Conservation (phyloP, 345 rosid species). For the Citrus reticulata region DNA sequence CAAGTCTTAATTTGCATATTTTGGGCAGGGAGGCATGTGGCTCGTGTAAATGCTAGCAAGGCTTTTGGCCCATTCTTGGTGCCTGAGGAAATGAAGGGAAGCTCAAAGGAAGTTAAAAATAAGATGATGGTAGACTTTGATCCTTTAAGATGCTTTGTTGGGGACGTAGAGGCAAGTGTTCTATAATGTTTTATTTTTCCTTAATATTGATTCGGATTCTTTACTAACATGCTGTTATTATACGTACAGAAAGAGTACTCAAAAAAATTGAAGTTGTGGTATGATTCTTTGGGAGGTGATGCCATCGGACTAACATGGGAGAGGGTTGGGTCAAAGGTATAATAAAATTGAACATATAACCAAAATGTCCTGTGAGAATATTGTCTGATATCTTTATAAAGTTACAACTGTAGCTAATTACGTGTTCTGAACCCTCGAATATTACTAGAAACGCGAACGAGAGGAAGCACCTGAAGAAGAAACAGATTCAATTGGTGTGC, state of each 20-base stretch:
- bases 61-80: slow-evolving; percentile 54
- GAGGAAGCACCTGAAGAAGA: slow-evolving; percentile 40
- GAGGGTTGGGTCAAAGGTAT: slow-evolving; percentile 57
- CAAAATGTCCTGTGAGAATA: neutral
- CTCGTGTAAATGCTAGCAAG: slow-evolving; percentile 61
- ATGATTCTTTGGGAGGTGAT: slow-evolving; percentile 84
- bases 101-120: slow-evolving; percentile 46
- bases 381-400: neutral
- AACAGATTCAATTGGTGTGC: slow-evolving; percentile 41
- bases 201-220: neutral
- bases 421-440: neutral
- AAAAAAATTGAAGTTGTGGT: slow-evolving; percentile 68
- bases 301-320: slow-evolving; percentile 85
- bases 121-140: slow-evolving; percentile 70
- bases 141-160: slow-evolving; percentile 63
- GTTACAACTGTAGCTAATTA: neutral
- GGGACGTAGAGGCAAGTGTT: slow-evolving; percentile 65
- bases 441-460: slow-evolving; percentile 61
- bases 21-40: slow-evolving; percentile 65
- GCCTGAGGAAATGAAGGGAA: slow-evolving; percentile 54
- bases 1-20: neutral
- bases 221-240: slow-evolving; percentile 5
- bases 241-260: slow-evolving; percentile 52
- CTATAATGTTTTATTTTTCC: neutral
- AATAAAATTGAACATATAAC: neutral